Percentiles rank a stretch among this genome's conserved stretches.
Conservation (phyloP, 345 rosid genomes). For the Populus davidiana region DNA sequence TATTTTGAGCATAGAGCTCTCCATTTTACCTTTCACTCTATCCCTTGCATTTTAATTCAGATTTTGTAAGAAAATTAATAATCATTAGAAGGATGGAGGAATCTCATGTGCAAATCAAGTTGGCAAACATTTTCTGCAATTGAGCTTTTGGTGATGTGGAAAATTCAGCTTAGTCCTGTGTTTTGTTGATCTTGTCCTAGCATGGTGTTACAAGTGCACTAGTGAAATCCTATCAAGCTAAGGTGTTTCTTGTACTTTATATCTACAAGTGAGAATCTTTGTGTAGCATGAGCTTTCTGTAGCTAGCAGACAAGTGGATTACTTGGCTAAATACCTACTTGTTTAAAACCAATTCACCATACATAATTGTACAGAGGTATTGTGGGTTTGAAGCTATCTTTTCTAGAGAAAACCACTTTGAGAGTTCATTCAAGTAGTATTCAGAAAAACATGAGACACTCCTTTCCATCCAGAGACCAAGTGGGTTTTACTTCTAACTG, state of each 20-base stretch:
- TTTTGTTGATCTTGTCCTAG: neutral
- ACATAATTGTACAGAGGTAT: neutral
- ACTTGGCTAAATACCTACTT: neutral
- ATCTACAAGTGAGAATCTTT: neutral
- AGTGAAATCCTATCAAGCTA: neutral
- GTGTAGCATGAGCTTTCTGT: neutral
- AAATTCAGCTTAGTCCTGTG: neutral
- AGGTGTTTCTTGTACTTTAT: neutral
- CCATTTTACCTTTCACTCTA: neutral
- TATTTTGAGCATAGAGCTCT: neutral
- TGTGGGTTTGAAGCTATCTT: neutral
- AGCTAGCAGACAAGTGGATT: slow-evolving; percentile 3
- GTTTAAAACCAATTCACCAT: neutral
- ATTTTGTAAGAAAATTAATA: neutral
- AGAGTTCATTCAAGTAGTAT: neutral
- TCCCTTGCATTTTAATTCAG: neutral
- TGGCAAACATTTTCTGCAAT: neutral
- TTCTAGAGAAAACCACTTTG: neutral
- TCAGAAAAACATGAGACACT: neutral
- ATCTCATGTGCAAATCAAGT: neutral
- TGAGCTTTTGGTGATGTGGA: neutral
- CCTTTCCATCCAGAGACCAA: neutral
- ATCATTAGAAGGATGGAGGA: neutral
- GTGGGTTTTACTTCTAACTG: neutral
- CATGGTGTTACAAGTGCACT: neutral